Conservation (phyloP, 257 asterid genomes). For the Salvia rosmarinus region DNA sequence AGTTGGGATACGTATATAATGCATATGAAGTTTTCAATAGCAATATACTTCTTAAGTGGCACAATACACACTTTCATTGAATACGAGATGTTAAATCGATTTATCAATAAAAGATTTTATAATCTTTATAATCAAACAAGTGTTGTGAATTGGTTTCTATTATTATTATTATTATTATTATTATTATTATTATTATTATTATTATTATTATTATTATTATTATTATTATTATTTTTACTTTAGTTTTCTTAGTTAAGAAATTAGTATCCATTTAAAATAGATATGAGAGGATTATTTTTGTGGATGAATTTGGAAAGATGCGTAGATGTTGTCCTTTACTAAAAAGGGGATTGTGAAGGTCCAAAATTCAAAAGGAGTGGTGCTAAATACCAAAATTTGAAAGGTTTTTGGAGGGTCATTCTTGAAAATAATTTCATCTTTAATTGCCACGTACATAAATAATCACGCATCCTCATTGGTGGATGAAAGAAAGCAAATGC, state of each 20-base stretch:
- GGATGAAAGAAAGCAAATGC: constrained; percentile 32
- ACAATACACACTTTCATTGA: too few species aligned
- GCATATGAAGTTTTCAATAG: too few species aligned
- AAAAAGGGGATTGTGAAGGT: constrained; percentile 11
- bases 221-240: too few species aligned
- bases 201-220: too few species aligned
- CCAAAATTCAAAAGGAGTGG: constrained; percentile 21
- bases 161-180: not conserved
- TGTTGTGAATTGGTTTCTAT: not conserved
- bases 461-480: constrained; percentile 25
- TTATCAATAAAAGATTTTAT: too few species aligned
- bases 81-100: too few species aligned
- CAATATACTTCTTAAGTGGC: too few species aligned
- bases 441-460: constrained; percentile 39
- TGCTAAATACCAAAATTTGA: constrained; percentile 27
- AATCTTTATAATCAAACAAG: not conserved
- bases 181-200: too few species aligned
- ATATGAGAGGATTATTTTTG: not conserved
- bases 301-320: not conserved
- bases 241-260: too few species aligned
- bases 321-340: not conserved
- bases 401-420: constrained; percentile 34
- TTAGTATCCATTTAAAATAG: not conserved
- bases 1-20: too few species aligned
- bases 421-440: constrained; percentile 33